phyloP scores from a whole-genome alignment of 306 rosid species.

The Quercus aquifolioides region DNA sequence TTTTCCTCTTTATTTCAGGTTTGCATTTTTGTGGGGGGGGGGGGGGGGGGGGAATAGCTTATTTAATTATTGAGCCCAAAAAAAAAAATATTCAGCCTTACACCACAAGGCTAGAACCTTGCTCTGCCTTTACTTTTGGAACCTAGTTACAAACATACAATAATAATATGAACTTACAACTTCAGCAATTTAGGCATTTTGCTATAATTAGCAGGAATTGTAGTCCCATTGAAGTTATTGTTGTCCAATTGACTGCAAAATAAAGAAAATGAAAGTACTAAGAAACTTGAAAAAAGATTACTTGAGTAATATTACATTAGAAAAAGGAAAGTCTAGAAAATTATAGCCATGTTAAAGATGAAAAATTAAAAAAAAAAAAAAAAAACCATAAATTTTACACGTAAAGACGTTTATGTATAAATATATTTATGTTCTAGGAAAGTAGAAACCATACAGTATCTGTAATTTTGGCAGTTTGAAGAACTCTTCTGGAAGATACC shows the following conservation, averaged over 20 bases:
- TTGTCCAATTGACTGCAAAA: conserved; percentile 49
- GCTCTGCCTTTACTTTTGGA: not conserved
- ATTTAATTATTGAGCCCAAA: not conserved
- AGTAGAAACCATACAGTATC: conserved; percentile 40
- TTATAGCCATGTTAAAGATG: not conserved
- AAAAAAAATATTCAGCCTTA: not conserved
- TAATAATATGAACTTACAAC: conserved; percentile 32
- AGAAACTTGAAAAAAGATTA: not conserved
- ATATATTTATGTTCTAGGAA: not conserved
- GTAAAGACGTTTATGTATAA: not conserved
- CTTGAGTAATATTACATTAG: not conserved
- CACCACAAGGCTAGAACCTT: not conserved
- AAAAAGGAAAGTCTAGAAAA: not conserved
- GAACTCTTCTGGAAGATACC: conserved; percentile 41
- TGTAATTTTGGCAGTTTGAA: conserved; percentile 14
- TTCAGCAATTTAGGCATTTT: conserved; percentile 41
- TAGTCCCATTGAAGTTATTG: conserved; percentile 38
- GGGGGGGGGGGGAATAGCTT: not conserved
- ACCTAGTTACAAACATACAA: conserved; percentile 1
- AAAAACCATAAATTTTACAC: not conserved
- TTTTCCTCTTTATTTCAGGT: not conserved
- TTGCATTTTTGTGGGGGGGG: not conserved
- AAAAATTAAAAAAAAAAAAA: not conserved
- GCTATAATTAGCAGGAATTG: conserved; percentile 39
- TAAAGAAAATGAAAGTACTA: not conserved